Evolutionary conservation across 2,329 filamentous ascomycete species (phyloP).

Genomic region (Fonsecaea pugnacius): DNA sequence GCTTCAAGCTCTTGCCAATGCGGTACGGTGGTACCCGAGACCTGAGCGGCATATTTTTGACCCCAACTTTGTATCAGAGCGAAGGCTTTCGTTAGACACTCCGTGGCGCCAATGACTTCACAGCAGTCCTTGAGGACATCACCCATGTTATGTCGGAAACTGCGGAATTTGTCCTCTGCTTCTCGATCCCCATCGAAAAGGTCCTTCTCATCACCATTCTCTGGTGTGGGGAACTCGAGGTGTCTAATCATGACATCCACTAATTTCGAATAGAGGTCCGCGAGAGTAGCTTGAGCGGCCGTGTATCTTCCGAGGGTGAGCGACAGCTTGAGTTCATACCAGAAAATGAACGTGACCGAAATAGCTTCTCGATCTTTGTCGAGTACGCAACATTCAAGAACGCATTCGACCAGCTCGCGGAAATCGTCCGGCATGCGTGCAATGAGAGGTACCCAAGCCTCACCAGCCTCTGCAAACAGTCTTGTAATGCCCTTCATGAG

Average conservation of each 20-base stretch:
- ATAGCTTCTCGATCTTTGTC: conserved; percentile 91
- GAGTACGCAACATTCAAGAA: conserved; percentile 86
- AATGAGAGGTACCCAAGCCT: conserved; percentile 91
- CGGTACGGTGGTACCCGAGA: conserved; percentile 74
- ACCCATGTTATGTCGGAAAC: conserved; percentile 96
- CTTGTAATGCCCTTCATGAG: conserved; percentile 85
- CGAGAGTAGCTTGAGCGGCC: conserved; percentile 73
- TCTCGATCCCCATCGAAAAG: conserved; percentile 95
- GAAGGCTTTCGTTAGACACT: conserved; percentile 88
- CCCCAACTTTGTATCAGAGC: conserved; percentile 87
- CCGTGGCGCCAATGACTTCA: conserved; percentile 90
- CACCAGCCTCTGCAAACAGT: conserved; percentile 88
- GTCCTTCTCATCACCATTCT: conserved; percentile 74
- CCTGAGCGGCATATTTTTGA: conserved; percentile 75
- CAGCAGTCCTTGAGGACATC: conserved; percentile 97
- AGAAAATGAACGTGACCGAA: conserved; percentile 92
- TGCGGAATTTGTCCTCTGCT: conserved; percentile 93
- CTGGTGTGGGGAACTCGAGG: conserved; percentile 80
- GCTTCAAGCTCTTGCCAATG: conserved; percentile 97
- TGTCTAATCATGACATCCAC: conserved; percentile 93
- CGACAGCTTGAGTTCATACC: conserved; percentile 98
- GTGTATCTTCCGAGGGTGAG: conserved; percentile 88
- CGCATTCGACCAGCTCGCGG: conserved; percentile 79
- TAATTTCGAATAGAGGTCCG: conserved; percentile 83
- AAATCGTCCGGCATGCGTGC: conserved; percentile 82